These are phyloP conservation scores for Chaetomiaceae sp. DNA, from an alignment of 2,329 filamentous ascomycete species.

Conservation along the genomic window DNA sequence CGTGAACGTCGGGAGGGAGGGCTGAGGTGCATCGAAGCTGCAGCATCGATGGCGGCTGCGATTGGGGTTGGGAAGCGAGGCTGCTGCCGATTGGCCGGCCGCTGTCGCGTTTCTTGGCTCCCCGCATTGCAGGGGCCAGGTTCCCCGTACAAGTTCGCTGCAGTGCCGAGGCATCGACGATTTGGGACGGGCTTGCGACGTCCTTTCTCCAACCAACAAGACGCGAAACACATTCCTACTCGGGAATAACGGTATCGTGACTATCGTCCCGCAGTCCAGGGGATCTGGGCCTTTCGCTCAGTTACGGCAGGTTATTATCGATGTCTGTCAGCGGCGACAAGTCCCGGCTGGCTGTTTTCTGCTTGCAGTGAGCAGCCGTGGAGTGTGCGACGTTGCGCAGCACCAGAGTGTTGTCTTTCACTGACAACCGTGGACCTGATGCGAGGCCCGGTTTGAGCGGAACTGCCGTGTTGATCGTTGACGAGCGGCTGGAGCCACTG, in stretches of 20 bases:
- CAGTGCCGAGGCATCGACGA: conserved; percentile 16
- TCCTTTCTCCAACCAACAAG: no score
- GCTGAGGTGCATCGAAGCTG: background rate
- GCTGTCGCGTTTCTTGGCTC: background rate
- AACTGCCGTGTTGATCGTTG: background rate
- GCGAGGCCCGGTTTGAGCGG: background rate
- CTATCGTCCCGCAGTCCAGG: no score
- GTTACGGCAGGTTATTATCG: no score
- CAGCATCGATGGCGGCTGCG: background rate
- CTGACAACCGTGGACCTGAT: background rate
- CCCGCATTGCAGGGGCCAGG: conserved; percentile 15
- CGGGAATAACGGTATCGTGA: no score
- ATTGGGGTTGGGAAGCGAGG: background rate
- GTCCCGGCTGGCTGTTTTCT: background rate
- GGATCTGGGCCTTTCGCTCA: no score
- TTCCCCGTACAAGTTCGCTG: conserved; percentile 8
- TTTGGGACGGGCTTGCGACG: background rate
- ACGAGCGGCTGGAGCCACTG: background rate
- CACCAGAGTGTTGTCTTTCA: background rate
- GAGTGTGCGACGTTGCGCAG: background rate
- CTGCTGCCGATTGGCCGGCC: conserved; percentile 5
- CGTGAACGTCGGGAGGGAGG: no score
- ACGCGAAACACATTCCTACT: no score
- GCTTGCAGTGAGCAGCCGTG: background rate
- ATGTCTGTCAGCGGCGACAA: no score